Percentiles rank a stretch among this genome's conserved stretches.
phyloP scores from a whole-genome alignment of 176 grass and related monocot genomes.

The Eragrostis curvula region DNA sequence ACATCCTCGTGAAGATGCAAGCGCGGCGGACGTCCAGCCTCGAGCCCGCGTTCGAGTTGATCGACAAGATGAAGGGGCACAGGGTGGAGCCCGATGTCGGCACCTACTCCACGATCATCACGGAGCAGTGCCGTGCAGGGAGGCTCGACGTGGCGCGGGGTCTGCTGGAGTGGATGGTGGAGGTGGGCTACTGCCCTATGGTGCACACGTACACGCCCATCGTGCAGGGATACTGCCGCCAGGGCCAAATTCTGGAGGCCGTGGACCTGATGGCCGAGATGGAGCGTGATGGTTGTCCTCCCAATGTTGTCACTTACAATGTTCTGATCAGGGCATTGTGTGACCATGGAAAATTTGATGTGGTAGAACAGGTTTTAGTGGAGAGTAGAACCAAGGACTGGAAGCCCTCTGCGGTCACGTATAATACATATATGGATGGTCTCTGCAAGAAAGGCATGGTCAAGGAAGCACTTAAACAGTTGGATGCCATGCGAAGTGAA shows the following conservation, averaged over 20 bases:
- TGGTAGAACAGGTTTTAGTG: conserved; percentile 51
- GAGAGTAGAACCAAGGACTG: conserved; percentile 56
- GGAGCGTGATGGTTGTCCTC: conserved; percentile 57
- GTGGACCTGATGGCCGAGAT: conserved; percentile 63
- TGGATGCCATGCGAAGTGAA: conserved; percentile 62
- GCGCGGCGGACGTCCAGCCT: conserved; percentile 46
- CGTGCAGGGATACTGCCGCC: conserved; percentile 64
- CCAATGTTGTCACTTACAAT: conserved; percentile 75
- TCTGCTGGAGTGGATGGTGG: conserved; percentile 73
- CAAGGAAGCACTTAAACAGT: conserved; percentile 56
- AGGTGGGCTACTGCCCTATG: conserved; percentile 54
- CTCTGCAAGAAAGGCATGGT: conserved; percentile 64
- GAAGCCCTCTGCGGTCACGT: conserved; percentile 59
- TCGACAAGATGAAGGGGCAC: conserved; percentile 41
- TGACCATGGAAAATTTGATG: conserved; percentile 53
- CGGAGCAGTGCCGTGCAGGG: conserved; percentile 59
- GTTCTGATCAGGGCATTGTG: conserved; percentile 72
- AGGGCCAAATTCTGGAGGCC: conserved; percentile 72
- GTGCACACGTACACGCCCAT: conserved; percentile 80
- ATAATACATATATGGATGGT: conserved; percentile 84
- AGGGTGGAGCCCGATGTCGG: conserved; percentile 54
- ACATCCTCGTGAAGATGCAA: conserved; percentile 75
- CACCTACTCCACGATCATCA: conserved; percentile 73
- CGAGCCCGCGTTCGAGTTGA: conserved; percentile 51
- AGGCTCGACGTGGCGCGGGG: conserved; percentile 62